Conservation (phyloP, 2,329 filamentous ascomycete species). For the Didymellaceae sp. region DNA sequence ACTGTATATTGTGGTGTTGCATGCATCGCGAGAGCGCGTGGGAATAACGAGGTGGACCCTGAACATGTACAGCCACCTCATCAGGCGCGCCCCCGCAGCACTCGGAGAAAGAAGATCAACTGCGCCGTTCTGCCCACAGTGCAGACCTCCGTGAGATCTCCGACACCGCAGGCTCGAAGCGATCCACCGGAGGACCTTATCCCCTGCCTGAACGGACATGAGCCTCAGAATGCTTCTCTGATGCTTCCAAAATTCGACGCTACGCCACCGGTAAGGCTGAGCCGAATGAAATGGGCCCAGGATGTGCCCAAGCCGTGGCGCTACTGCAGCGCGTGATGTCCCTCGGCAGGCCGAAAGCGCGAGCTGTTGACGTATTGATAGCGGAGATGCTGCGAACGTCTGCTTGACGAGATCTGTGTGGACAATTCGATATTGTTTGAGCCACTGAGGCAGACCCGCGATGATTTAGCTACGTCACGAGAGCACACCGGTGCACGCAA, state of each 20-base stretch:
- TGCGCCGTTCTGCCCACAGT: conserved; percentile 5
- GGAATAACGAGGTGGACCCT: conserved; percentile 6
- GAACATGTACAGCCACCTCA: conserved; percentile 8
- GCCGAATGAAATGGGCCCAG: background rate
- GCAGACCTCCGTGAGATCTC: conserved; percentile 5
- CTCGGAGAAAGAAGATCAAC: background rate
- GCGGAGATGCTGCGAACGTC: conserved; percentile 6
- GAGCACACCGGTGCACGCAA: conserved; percentile 19
- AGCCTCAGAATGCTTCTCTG: conserved; percentile 14
- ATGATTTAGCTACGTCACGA: conserved; percentile 28
- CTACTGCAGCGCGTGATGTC: conserved; percentile 15
- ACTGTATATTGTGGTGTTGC: background rate
- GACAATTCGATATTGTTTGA: conserved; percentile 5
- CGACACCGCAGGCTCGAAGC: conserved; percentile 5
- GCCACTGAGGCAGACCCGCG: conserved; percentile 10
- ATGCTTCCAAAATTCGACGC: conserved; percentile 13
- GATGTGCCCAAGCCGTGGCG: conserved; percentile 6
- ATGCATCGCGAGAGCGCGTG: background rate
- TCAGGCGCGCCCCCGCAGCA: conserved; percentile 7
- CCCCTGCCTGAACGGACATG: conserved; percentile 5
- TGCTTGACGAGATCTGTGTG: conserved; percentile 3
- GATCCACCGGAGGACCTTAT: conserved; percentile 2
- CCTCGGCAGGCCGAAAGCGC: conserved; percentile 10
- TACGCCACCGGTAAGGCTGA: conserved; percentile 20
- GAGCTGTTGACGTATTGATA: conserved; percentile 13